A percentile compares a stretch with the other conserved stretches of the same genome.
phyloP scores from a whole-genome alignment of 225 moss, liverwort and hornwort genomes.

The Marchantia paleacea region DNA sequence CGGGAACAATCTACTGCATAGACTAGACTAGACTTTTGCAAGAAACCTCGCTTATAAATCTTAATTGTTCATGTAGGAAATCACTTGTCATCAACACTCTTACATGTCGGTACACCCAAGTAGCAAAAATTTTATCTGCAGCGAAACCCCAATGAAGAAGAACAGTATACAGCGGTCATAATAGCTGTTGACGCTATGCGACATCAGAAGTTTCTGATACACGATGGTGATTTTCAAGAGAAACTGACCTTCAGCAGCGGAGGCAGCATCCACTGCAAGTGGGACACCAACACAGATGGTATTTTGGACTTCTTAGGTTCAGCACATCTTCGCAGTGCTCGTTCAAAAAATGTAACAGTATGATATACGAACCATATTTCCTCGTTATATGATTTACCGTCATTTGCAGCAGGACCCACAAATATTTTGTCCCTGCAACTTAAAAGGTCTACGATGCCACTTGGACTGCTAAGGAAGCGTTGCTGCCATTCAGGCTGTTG shows the following conservation, averaged over 20 bases:
- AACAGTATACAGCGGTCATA: no score
- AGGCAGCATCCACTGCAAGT: conserved; percentile 78
- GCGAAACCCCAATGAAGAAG: background rate
- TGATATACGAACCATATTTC: conserved; percentile 96
- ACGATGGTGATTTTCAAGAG: background rate
- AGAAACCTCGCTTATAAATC: background rate
- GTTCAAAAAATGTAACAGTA: conserved; percentile 86
- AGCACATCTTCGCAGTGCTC: conserved; percentile 82
- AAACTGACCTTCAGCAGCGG: conserved; percentile 70
- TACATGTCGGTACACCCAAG: background rate
- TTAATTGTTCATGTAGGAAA: no score
- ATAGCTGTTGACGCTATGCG: no score
- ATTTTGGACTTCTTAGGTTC: conserved; percentile 53
- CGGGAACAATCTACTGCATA: background rate
- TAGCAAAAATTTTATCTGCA: background rate
- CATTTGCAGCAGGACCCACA: conserved; percentile 17
- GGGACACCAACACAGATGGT: conserved; percentile 43
- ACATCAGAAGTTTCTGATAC: no score
- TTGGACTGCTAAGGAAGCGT: conserved; percentile 64
- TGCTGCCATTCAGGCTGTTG: conserved; percentile 82
- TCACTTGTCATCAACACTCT: no score
- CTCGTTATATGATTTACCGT: conserved; percentile 50
- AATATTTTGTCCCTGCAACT: conserved; percentile 44
- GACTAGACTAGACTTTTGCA: background rate
- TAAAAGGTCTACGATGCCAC: conserved; percentile 63